phyloP scores from a whole-genome alignment of 2,329 filamentous ascomycete genomes.

The Pseudogymnoascus sp. region DNA sequence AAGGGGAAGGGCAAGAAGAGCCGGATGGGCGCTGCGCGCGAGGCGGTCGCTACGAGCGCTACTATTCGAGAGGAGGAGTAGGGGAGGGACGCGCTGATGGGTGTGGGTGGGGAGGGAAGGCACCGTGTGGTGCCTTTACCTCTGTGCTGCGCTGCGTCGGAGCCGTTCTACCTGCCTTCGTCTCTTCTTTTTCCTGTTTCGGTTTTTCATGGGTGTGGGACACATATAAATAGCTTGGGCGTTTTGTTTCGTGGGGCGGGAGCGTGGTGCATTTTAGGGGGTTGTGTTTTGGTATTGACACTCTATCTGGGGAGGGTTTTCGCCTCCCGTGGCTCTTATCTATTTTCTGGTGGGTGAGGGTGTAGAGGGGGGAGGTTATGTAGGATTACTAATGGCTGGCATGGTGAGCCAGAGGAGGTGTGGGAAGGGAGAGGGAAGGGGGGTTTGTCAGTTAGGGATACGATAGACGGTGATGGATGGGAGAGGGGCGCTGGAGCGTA shows the following conservation, averaged over 20 bases:
- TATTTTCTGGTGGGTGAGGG: background rate
- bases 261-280: background rate
- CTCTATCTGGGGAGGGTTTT: background rate
- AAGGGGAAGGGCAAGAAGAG: conserved; percentile 37
- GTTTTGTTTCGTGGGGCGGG: background rate
- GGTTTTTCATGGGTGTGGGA: background rate
- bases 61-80: conserved; percentile 6
- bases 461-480: background rate
- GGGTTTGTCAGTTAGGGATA: background rate
- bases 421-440: background rate
- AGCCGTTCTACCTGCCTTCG: background rate
- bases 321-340: background rate
- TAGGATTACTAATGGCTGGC: background rate
- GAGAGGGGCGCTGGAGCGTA: background rate
- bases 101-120: background rate
- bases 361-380: background rate
- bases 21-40: conserved; percentile 1
- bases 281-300: background rate
- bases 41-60: background rate
- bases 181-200: background rate
- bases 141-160: background rate
- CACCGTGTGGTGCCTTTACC: background rate
- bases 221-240: background rate
- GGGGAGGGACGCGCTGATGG: background rate
- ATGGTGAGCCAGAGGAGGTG: background rate